Conservation (phyloP, 1,284 basidiomycete genomes). For the Naganishia liquefaciens region DNA sequence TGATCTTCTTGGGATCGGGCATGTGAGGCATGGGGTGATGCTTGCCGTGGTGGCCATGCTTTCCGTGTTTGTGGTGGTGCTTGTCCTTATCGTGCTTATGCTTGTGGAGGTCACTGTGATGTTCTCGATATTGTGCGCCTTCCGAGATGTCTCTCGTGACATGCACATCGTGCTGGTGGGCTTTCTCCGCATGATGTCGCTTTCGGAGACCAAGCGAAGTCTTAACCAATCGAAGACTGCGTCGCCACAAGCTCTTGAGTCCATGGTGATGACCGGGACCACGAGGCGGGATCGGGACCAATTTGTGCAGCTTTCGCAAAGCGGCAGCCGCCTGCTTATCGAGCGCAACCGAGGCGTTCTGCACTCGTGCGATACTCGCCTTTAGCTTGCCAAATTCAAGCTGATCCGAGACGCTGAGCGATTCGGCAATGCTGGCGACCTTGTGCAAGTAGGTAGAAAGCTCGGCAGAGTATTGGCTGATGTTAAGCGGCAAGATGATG, state of each 20-base stretch:
- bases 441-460: slow-evolving; percentile 63
- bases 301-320: slow-evolving; percentile 51
- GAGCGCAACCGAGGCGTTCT: slow-evolving; percentile 60
- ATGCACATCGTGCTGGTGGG: neutral
- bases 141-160: neutral
- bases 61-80: slow-evolving; percentile 27
- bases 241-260: neutral
- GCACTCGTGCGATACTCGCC: slow-evolving; percentile 59
- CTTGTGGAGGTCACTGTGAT: neutral
- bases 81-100: slow-evolving; percentile 29
- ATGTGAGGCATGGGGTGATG: slow-evolving; percentile 5
- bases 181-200: neutral
- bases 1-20: slow-evolving; percentile 38
- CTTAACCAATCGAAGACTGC: slow-evolving; percentile 8
- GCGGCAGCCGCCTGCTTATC: slow-evolving; percentile 59
- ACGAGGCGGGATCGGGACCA: slow-evolving; percentile 38
- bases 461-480: slow-evolving; percentile 70
- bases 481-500: slow-evolving; percentile 68
- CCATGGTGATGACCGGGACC: neutral
- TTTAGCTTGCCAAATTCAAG: slow-evolving; percentile 60
- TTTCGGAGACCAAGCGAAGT: neutral
- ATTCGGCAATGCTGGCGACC: slow-evolving; percentile 37
- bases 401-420: slow-evolving; percentile 35
- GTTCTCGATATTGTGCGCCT: neutral
- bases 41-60: slow-evolving; percentile 1